Conservation (phyloP, 257 asterid genomes). For the Ballota nigra region DNA sequence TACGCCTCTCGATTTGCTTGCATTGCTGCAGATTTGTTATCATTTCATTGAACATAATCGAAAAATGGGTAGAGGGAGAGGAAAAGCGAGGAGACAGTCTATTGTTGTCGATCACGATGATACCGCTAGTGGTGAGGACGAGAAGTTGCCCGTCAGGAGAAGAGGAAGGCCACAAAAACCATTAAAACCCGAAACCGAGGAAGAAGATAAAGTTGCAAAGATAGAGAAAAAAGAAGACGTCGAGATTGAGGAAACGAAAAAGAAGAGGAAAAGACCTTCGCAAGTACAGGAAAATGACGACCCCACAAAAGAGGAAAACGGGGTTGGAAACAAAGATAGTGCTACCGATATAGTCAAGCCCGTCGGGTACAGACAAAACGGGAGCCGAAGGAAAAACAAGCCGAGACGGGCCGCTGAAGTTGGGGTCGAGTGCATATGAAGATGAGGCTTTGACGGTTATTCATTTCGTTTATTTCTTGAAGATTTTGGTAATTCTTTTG, state of each 20-base stretch:
- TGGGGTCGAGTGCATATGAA: slow-evolving; percentile 76
- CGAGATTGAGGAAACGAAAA: slow-evolving; percentile 36
- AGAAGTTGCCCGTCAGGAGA: slow-evolving; percentile 56
- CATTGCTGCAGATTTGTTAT: slow-evolving; percentile 35
- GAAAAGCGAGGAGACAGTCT: slow-evolving; percentile 64
- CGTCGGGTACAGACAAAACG: slow-evolving; percentile 63
- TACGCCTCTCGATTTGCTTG: slow-evolving; percentile 9
- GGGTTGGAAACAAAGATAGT: slow-evolving; percentile 30
- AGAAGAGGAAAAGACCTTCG: slow-evolving; percentile 63
- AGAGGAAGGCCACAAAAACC: slow-evolving; percentile 80
- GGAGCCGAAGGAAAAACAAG: slow-evolving; percentile 82
- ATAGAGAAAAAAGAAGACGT: slow-evolving; percentile 43
- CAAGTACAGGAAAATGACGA: slow-evolving; percentile 49
- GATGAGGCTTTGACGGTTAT: background rate
- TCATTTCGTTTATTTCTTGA: slow-evolving; percentile 9
- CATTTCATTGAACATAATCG: slow-evolving; percentile 21
- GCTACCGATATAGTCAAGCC: slow-evolving; percentile 41
- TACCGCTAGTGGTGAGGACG: slow-evolving; percentile 70
- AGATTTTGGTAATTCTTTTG: slow-evolving; percentile 18
- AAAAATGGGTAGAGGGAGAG: slow-evolving; percentile 72
- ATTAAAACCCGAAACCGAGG: slow-evolving; percentile 46
- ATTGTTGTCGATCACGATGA: slow-evolving; percentile 42
- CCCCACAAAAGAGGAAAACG: slow-evolving; percentile 47
- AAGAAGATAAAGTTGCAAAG: slow-evolving; percentile 44
- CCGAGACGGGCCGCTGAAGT: slow-evolving; percentile 94